phyloP scores from a whole-genome alignment of 306 rosid genomes.

The Quercus agrifolia region DNA sequence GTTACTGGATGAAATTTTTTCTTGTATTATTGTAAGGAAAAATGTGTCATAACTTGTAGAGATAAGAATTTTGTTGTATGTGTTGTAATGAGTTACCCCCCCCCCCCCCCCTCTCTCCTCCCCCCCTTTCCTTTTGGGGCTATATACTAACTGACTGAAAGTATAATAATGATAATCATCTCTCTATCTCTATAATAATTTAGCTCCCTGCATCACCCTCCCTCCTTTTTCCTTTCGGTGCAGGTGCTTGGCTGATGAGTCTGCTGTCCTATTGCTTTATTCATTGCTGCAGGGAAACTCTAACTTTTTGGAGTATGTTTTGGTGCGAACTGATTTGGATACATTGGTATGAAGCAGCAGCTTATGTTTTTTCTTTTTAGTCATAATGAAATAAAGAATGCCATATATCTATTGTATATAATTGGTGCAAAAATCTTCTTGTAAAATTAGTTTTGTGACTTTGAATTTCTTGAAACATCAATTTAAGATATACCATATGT shows the following conservation, averaged over 20 bases:
- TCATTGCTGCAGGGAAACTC: conserved; percentile 92
- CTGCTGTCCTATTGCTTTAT: conserved; percentile 90
- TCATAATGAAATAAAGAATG: conserved; percentile 3
- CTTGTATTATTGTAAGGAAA: neutral
- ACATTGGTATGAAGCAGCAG: conserved; percentile 70
- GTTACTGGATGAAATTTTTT: neutral
- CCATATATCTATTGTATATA: conserved; percentile 3
- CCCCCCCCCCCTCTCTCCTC: too few relatives aligned
- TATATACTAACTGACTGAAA: neutral
- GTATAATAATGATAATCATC: neutral
- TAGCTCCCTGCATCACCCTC: neutral
- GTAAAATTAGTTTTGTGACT: conserved; percentile 2
- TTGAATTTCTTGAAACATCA: conserved; percentile 9
- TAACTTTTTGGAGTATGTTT: conserved; percentile 88
- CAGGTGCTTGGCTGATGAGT: conserved; percentile 93
- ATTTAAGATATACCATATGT: conserved; percentile 12
- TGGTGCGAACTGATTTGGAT: conserved; percentile 99
- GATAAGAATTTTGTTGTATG: neutral
- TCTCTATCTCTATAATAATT: neutral
- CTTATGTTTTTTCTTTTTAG: conserved; percentile 20
- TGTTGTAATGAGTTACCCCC: neutral
- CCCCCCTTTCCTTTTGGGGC: neutral
- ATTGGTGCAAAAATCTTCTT: conserved; percentile 13
- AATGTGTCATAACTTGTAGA: neutral
- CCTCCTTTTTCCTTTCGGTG: conserved; percentile 9